These are phyloP conservation scores for Clathrospora elynae DNA, from an alignment of 2,329 filamentous ascomycete species.

Conservation along the genomic window DNA sequence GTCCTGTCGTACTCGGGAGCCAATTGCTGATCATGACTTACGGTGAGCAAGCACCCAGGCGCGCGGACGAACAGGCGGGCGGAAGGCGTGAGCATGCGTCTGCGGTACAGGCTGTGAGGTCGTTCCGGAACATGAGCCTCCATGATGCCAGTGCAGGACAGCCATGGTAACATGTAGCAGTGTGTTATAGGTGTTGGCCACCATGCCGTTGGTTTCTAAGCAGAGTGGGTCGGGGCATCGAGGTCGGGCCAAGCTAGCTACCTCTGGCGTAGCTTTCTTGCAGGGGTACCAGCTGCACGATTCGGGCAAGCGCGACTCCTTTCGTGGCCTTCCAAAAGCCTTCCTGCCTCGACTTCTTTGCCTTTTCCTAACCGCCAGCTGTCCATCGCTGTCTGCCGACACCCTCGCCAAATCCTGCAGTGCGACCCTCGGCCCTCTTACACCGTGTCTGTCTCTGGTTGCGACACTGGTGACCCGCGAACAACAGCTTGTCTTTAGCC, in stretches of 20 bases:
- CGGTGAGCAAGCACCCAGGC: conserved; percentile 13
- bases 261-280: conserved; percentile 26
- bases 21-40: conserved; percentile 12
- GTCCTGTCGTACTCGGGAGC: conserved; percentile 16
- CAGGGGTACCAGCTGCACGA: conserved; percentile 17
- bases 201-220: no score
- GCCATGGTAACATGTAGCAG: no score
- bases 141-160: no score
- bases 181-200: no score
- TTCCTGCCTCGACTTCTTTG: conserved; percentile 17
- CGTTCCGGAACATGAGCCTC: no score
- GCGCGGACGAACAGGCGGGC: conserved; percentile 22
- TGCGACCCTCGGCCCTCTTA: conserved; percentile 26
- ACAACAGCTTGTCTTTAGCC: conserved; percentile 23
- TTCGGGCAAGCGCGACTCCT: conserved; percentile 30
- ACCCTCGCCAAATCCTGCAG: conserved; percentile 28
- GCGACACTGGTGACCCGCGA: conserved; percentile 27
- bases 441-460: conserved; percentile 31
- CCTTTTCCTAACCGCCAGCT: conserved; percentile 17
- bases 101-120: neutral
- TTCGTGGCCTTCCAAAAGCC: conserved; percentile 27
- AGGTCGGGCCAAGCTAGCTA: conserved; percentile 18
- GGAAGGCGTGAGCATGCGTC: neutral
- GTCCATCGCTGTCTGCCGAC: conserved; percentile 19
- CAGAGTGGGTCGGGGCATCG: conserved; percentile 16